Conservation (phyloP, 164 flowering plant species). For the Liquidambar formosana region DNA sequence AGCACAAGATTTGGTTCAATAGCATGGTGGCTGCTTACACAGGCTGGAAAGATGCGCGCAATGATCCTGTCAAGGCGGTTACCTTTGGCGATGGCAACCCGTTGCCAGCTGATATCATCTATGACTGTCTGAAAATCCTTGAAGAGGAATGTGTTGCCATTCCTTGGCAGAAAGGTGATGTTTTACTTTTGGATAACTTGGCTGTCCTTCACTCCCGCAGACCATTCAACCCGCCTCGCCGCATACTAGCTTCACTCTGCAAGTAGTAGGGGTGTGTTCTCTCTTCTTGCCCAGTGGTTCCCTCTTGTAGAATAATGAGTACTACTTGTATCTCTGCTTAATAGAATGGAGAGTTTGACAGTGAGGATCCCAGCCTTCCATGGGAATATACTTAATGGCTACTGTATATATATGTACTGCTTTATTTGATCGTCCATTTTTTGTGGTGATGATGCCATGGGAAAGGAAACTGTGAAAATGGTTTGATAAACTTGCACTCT, state of each 20-base stretch:
- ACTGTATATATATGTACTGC: too few species aligned
- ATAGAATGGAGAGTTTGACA: too few species aligned
- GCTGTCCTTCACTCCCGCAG: conserved; percentile 85
- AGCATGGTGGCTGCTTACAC: conserved; percentile 90
- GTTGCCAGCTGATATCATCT: conserved; percentile 66
- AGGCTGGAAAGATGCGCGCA: conserved; percentile 76
- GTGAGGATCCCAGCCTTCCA: too few species aligned
- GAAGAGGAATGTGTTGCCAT: conserved; percentile 80
- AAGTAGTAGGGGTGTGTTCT: conserved; percentile 35
- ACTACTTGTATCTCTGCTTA: not conserved
- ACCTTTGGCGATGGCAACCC: conserved; percentile 83
- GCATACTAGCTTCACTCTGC: conserved; percentile 82
- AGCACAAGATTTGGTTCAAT: conserved; percentile 93
- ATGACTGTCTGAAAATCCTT: conserved; percentile 63
- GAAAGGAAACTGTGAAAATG: too few species aligned
- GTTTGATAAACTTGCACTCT: too few species aligned
- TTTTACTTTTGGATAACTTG: conserved; percentile 74
- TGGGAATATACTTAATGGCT: too few species aligned
- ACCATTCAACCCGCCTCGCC: conserved; percentile 78
- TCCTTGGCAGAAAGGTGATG: conserved; percentile 89
- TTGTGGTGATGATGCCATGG: too few species aligned
- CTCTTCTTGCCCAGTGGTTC: not conserved
- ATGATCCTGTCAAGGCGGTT: conserved; percentile 77
- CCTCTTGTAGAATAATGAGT: not conserved
- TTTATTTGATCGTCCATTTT: too few species aligned